These are phyloP conservation scores for Tuber calosporum DNA, from an alignment of 495 filamentous ascomycete species.

Conservation along the genomic window DNA sequence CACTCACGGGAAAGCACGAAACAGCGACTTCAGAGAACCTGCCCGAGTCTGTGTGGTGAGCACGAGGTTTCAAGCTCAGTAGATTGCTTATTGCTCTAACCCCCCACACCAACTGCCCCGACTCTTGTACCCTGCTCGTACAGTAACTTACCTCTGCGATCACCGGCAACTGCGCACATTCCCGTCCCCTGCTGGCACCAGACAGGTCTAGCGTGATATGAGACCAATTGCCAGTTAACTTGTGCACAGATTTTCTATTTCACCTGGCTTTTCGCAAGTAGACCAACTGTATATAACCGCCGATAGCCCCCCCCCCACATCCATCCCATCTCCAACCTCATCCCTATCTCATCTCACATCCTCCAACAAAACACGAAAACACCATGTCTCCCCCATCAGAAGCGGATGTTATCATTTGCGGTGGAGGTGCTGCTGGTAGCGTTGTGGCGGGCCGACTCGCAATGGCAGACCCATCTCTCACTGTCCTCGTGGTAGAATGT, in stretches of 20 bases:
- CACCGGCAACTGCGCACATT: background rate
- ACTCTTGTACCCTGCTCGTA: too few relatives aligned
- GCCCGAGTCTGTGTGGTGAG: background rate
- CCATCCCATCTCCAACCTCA: background rate
- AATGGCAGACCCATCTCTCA: conserved; percentile 48
- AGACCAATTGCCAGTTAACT: background rate
- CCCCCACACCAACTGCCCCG: background rate
- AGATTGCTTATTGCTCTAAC: background rate
- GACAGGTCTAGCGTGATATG: background rate
- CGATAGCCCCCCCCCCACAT: background rate
- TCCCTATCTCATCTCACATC: background rate
- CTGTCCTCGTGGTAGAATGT: conserved; percentile 50
- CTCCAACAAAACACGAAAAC: conserved; percentile 5
- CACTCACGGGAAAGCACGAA: background rate
- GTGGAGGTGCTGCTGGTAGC: conserved; percentile 49
- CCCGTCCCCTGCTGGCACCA: background rate
- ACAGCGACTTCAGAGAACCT: background rate
- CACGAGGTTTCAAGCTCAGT: background rate
- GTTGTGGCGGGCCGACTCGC: conserved; percentile 49
- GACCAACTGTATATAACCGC: background rate
- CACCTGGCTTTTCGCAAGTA: background rate
- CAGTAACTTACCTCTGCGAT: background rate
- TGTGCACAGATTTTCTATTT: background rate
- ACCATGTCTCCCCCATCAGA: conserved; percentile 28
- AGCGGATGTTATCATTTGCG: conserved; percentile 36